Evolutionary conservation across 1,284 basidiomycete genomes (phyloP), one percentile per base, ranked within the genome.

Genomic region (Marasmius sp.): DNA sequence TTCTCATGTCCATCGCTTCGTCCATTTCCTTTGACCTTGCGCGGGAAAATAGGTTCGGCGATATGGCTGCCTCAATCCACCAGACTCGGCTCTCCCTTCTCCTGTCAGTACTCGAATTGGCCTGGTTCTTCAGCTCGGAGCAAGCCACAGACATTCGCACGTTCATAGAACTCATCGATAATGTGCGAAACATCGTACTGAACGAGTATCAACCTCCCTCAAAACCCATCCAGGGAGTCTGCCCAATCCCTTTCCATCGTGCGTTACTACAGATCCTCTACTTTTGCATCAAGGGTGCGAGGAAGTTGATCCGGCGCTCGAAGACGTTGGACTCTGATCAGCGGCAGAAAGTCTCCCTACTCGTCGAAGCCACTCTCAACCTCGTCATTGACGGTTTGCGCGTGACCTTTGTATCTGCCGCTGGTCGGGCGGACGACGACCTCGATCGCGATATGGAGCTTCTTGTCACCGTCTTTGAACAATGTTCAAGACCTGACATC

Each of bases 21-120:
- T 81, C 85, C 0, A 81, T 93, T 6, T 91, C 91, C 5, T 81
- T 80, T 37, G 82, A 83, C 53, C 84, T 95, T 33, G 85, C 92
- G 0, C 74, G 75, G 16, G 95, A 96, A 74, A 81, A 78, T 51
- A 83, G 93, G 22, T 82, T 80, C 6, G 95, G 94, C 1, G 90
- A 95, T 64, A 89, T 95, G 81, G 93, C 95, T 87, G 83, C 89
- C 0, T 85, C 85, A 1, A 87, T 95, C 34, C 94, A 97, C 68
- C 83, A 86, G 0, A 86, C 90, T 27, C 83, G 94, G 38, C 76
- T 97, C 8, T 84, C 84, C 6, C 79, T 97, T 6, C 77, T 97
- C 1, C 81, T 93, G 14, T 85, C 88, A 0, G 73, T 96, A 56
- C 79, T 95, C 38, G 92, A 97, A 68, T 82, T 91, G 8, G 84